These are phyloP conservation scores for Fusarium nisikadoi DNA, from an alignment of 2,329 filamentous ascomycete genomes.

Conservation along the genomic window DNA sequence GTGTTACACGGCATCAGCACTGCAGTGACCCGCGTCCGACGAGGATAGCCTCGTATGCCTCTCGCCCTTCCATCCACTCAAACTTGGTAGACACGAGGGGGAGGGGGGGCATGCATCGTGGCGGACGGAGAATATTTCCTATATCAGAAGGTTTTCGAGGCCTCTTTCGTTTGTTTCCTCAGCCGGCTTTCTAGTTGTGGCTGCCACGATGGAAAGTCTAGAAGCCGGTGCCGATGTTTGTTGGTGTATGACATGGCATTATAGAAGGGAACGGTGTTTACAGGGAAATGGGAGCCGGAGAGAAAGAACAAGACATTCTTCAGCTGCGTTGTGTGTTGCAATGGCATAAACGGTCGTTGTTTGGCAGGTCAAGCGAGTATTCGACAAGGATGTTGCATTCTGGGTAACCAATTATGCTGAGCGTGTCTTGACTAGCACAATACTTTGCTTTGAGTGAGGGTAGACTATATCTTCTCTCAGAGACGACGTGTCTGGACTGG, in stretches of 20 bases:
- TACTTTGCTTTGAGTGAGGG: neutral
- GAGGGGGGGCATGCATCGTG: slow-evolving; percentile 22
- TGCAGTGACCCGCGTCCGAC: slow-evolving; percentile 49
- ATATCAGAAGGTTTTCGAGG: slow-evolving; percentile 9
- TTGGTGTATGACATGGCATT: slow-evolving; percentile 5
- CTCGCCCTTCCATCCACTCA: neutral
- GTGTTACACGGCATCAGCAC: slow-evolving; percentile 41
- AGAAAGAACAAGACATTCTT: neutral
- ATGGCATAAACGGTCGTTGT: slow-evolving; percentile 28
- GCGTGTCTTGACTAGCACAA: slow-evolving; percentile 35
- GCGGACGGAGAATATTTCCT: slow-evolving; percentile 11
- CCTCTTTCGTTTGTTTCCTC: slow-evolving; percentile 3
- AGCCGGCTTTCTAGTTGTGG: slow-evolving; percentile 3
- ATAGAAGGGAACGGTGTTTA: neutral
- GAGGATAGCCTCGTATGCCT: slow-evolving; percentile 52
- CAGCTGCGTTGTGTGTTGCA: slow-evolving; percentile 14
- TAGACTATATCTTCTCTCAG: neutral
- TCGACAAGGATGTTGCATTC: slow-evolving; percentile 24
- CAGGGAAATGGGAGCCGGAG: slow-evolving; percentile 18
- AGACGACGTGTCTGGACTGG: slow-evolving; percentile 9
- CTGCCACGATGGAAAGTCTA: slow-evolving; percentile 15
- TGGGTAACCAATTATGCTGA: slow-evolving; percentile 35
- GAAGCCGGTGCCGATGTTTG: neutral
- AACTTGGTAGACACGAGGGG: slow-evolving; percentile 5
- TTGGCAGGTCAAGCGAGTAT: slow-evolving; percentile 42